These are phyloP conservation scores for Aspergillus candidus DNA, from an alignment of 2,329 filamentous ascomycete species.

Conservation along the genomic window DNA sequence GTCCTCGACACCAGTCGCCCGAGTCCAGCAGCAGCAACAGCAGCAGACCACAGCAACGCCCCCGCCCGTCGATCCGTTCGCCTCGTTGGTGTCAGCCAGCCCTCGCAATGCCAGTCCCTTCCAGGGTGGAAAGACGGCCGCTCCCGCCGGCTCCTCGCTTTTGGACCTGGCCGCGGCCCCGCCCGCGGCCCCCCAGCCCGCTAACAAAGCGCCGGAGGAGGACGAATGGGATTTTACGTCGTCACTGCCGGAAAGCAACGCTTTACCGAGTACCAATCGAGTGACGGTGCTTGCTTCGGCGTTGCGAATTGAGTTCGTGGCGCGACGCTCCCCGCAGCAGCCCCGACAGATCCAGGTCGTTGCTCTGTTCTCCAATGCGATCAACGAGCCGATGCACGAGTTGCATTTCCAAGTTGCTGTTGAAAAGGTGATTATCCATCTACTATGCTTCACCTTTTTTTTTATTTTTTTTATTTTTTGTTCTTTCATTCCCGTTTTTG, in stretches of 20 bases:
- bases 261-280: conserved; percentile 56
- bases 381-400: conserved; percentile 63
- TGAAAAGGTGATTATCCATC: conserved; percentile 62
- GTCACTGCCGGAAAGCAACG: conserved; percentile 59
- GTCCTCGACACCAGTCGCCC: conserved; percentile 45
- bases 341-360: conserved; percentile 60
- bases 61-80: conserved; percentile 55
- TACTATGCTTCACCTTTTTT: neutral
- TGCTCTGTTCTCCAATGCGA: conserved; percentile 80
- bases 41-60: conserved; percentile 27
- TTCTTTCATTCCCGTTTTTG: too few relatives aligned
- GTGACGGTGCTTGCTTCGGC: conserved; percentile 63
- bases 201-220: conserved; percentile 52
- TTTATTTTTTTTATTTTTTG: neutral
- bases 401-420: conserved; percentile 90
- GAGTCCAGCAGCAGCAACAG: conserved; percentile 23
- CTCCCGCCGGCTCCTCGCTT: conserved; percentile 24
- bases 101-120: conserved; percentile 44
- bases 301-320: conserved; percentile 67
- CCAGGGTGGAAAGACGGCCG: conserved; percentile 21
- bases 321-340: conserved; percentile 52
- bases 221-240: conserved; percentile 96
- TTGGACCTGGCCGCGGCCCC: conserved; percentile 27
- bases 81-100: conserved; percentile 48
- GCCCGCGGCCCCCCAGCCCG: conserved; percentile 18